Percentiles rank a stretch among this genome's conserved stretches.
These are phyloP conservation scores for Rhizoctonia solani DNA, from an alignment of 1,284 basidiomycete genomes.

Conservation along the genomic window DNA sequence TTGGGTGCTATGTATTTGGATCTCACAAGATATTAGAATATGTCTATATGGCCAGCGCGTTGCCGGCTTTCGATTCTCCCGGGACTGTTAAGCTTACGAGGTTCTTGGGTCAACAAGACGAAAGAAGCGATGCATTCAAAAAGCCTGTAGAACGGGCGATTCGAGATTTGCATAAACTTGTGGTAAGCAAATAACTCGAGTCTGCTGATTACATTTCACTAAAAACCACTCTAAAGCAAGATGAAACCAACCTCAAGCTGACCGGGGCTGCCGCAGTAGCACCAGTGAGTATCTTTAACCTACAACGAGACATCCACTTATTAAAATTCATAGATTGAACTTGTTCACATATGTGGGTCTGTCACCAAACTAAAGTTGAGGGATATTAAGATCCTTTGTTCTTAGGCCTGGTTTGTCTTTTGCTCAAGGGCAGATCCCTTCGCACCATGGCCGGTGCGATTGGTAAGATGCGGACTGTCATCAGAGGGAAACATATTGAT, in stretches of 20 bases:
- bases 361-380: background rate
- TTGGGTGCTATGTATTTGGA: background rate
- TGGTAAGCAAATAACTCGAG: background rate
- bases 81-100: conserved; percentile 10
- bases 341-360: conserved; percentile 19
- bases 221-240: background rate
- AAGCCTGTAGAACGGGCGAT: conserved; percentile 12
- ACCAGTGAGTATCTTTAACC: background rate
- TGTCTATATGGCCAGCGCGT: conserved; percentile 13
- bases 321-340: background rate
- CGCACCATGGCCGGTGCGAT: background rate
- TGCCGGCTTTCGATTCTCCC: conserved; percentile 20
- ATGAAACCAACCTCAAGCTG: background rate
- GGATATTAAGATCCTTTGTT: background rate
- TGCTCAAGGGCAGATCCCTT: conserved; percentile 5
- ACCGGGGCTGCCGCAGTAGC: background rate
- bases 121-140: conserved; percentile 9
- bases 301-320: background rate
- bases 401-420: conserved; percentile 7
- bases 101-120: conserved; percentile 12
- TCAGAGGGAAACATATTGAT: conserved; percentile 2
- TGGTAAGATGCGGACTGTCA: conserved; percentile 1
- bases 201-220: background rate
- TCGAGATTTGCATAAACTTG: background rate
- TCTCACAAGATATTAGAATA: background rate